Percentiles rank a stretch among this genome's conserved stretches.
These are phyloP conservation scores for Claviceps purpurea DNA, from an alignment of 2,329 filamentous ascomycete species.

Conservation along the genomic window DNA sequence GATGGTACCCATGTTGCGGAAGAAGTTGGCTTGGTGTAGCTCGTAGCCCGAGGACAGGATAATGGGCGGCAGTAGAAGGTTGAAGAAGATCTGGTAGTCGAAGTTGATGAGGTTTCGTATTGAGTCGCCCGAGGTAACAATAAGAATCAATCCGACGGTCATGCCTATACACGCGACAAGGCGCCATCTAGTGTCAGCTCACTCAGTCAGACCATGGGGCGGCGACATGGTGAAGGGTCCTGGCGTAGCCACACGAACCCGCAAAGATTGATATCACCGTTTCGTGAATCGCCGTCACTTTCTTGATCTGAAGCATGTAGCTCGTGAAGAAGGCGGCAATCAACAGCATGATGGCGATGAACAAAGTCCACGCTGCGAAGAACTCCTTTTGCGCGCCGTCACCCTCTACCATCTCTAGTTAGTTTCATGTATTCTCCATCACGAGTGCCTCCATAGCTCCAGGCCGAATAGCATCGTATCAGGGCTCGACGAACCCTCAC, in stretches of 20 bases:
- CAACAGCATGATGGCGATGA: slow-evolving; percentile 89
- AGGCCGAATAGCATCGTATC: background rate
- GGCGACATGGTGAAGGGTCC: background rate
- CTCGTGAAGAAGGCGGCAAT: slow-evolving; percentile 93
- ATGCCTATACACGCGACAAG: slow-evolving; percentile 49
- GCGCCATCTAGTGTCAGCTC: background rate
- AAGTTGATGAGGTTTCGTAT: slow-evolving; percentile 90
- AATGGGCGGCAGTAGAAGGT: slow-evolving; percentile 93
- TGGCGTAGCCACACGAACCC: slow-evolving; percentile 32
- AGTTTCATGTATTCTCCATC: background rate
- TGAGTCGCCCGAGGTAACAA: slow-evolving; percentile 66
- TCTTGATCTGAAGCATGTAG: slow-evolving; percentile 92
- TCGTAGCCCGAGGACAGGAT: slow-evolving; percentile 96
- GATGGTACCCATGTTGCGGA: slow-evolving; percentile 94
- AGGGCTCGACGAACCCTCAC: slow-evolving; percentile 18
- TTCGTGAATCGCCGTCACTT: slow-evolving; percentile 94
- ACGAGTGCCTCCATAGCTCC: slow-evolving; percentile 2
- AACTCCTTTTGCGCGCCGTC: slow-evolving; percentile 89
- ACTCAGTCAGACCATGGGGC: background rate
- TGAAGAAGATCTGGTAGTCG: slow-evolving; percentile 99
- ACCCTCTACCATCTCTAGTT: slow-evolving; percentile 34
- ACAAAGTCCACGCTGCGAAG: slow-evolving; percentile 90
- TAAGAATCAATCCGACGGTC: slow-evolving; percentile 81
- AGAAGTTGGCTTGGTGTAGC: slow-evolving; percentile 97
- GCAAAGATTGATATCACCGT: slow-evolving; percentile 98